These are phyloP conservation scores for Aureobasidium sp. DNA, from an alignment of 2,329 filamentous ascomycete species.

Conservation along the genomic window DNA sequence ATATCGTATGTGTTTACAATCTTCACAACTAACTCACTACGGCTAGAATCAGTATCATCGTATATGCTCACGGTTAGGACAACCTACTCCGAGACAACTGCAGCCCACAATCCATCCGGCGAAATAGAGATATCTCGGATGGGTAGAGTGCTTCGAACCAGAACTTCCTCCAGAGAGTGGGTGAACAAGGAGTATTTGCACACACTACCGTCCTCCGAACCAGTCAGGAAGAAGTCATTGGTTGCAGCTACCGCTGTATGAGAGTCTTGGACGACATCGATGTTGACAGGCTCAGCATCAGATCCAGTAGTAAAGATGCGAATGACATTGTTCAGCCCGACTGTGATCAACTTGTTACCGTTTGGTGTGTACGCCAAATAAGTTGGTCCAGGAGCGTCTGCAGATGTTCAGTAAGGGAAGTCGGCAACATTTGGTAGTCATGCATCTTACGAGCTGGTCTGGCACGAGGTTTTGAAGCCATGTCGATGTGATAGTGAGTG, in stretches of 20 bases:
- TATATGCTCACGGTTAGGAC: not conserved
- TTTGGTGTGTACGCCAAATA: constrained; percentile 85
- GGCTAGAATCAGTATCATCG: constrained; percentile 17
- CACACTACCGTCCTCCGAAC: constrained; percentile 92
- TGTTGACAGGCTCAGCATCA: constrained; percentile 83
- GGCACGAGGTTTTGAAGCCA: constrained; percentile 48
- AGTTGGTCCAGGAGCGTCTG: constrained; percentile 78
- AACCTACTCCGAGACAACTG: constrained; percentile 82
- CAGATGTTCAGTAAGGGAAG: constrained; percentile 9
- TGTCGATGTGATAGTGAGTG: constrained; percentile 12
- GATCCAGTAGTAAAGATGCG: constrained; percentile 87
- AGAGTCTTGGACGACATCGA: constrained; percentile 84
- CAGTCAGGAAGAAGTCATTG: constrained; percentile 78
- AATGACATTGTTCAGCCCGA: constrained; percentile 87
- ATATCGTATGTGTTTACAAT: constrained; percentile 78
- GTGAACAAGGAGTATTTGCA: constrained; percentile 79
- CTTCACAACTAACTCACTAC: constrained; percentile 77
- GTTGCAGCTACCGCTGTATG: constrained; percentile 72
- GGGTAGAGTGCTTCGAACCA: constrained; percentile 77
- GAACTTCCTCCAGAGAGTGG: constrained; percentile 69
- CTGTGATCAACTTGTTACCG: constrained; percentile 79
- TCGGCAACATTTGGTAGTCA: not conserved
- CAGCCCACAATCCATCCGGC: constrained; percentile 76
- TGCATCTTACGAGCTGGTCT: constrained; percentile 50
- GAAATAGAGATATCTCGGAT: constrained; percentile 81